phyloP scores from a whole-genome alignment of 768 basidiomycete genomes.

The Tulasnella sp. region DNA sequence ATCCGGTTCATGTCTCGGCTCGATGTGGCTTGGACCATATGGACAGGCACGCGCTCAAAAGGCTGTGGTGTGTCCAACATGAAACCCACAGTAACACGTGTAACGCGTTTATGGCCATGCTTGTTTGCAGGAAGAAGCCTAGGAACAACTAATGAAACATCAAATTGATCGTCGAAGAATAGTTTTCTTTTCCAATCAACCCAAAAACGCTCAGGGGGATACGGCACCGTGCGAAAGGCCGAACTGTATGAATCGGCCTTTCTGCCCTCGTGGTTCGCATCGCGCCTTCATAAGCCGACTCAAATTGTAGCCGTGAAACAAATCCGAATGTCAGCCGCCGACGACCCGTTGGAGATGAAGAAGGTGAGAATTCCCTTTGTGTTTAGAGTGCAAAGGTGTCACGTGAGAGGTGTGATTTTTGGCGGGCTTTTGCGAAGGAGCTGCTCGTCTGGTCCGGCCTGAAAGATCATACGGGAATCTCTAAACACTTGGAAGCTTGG shows the following conservation, averaged over 20 bases:
- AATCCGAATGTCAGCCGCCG: background rate
- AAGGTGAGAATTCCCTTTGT: background rate
- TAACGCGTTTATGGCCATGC: background rate
- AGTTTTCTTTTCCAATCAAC: background rate
- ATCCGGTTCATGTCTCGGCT: background rate
- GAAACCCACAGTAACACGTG: background rate
- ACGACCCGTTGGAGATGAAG: background rate
- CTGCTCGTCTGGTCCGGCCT: background rate
- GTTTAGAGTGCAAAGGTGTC: background rate
- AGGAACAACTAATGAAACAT: background rate
- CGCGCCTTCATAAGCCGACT: background rate
- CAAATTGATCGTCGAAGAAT: background rate
- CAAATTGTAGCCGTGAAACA: constrained; percentile 12
- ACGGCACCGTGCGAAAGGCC: background rate
- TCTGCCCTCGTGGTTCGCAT: background rate
- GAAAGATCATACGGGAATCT: background rate
- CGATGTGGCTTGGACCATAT: background rate
- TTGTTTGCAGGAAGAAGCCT: background rate
- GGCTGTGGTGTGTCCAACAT: background rate
- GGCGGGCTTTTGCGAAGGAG: background rate
- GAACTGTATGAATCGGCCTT: background rate
- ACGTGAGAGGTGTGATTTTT: background rate
- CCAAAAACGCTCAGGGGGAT: background rate
- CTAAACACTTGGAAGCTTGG: background rate
- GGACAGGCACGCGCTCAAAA: background rate